phyloP scores from a whole-genome alignment of 1,284 basidiomycete species.

The Lentinus polychrous region DNA sequence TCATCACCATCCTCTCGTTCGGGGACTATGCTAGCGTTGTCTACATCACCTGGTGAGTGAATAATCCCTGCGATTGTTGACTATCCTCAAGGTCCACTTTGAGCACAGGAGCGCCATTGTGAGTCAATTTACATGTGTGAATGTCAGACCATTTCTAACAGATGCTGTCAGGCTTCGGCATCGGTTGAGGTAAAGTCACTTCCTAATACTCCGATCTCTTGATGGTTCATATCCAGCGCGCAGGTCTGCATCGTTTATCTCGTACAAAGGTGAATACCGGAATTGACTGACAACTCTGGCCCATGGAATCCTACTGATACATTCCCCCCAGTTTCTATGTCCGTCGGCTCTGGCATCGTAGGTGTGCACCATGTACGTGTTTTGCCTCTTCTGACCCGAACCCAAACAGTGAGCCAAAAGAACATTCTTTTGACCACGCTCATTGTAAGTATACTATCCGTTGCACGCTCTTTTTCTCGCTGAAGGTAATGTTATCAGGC shows the following conservation, averaged over 20 bases:
- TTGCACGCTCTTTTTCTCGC: no score
- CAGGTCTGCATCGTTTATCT: neutral
- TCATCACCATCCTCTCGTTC: neutral
- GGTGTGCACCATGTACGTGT: neutral
- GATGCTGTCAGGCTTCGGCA: neutral
- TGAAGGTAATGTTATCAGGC: no score
- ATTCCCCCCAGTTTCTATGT: neutral
- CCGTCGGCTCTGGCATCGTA: neutral
- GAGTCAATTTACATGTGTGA: neutral
- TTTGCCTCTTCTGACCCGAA: no score
- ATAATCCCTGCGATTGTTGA: neutral
- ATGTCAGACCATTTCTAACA: neutral
- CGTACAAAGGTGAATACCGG: neutral
- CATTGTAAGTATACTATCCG: no score
- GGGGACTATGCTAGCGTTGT: neutral
- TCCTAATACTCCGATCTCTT: neutral
- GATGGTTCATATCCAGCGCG: neutral
- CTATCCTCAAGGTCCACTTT: neutral
- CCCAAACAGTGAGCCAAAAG: no score
- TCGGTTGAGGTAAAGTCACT: neutral
- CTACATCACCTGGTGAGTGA: neutral
- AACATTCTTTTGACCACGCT: no score
- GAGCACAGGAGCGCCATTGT: neutral
- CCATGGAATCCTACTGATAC: neutral
- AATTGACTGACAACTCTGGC: neutral